Base-by-base conservation (phyloP, 345 rosid genomes). In the Populus pruinosa region DNA sequence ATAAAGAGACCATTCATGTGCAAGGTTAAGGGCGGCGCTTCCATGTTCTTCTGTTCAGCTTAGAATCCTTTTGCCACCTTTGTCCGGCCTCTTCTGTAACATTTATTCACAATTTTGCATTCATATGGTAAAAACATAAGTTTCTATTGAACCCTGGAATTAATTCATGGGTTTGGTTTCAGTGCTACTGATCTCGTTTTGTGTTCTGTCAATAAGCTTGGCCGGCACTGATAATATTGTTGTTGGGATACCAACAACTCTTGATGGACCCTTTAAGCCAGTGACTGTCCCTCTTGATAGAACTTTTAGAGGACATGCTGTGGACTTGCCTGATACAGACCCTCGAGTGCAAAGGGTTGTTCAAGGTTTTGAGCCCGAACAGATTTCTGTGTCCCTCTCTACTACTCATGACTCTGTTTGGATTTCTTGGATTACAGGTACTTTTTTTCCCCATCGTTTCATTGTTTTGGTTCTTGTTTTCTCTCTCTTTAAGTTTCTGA, bases 341-440 rank as follows among this genome's bases (percentile, higher is more conserved):
- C 91, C 87, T 61, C 88, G 90, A 12, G 82, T 92, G 55, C 83
- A 79, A 62, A 71, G 88, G 78, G 79, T 78, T 8, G 88, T 47
- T 64, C 10, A 35, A 27, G 85, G 85, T 33, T 87, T 90, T 76
- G 76, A 71, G 81, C 99, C 97, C 20, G 90, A 92, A 68, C 98
- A 93, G 76, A 85, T 96, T 76, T 90, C 93, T 0, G 74, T 96
- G 78, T 92, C 99, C 67, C 93, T 96, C 25, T 92, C 98, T 59
- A 73, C 88, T 36, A 79, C 69, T 67, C 78, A 84, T 83, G 83
- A 88, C 83, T 91, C 98, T 3, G 87, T 87, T 47, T 92, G 93
- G 96, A 80, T 93, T 70, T 95, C 99, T 69, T 95, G 99, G 99
- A 79, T 93, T 81, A 93, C 99, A 83, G 98, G 97, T 89, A n/a